phyloP scores from a whole-genome alignment of 2,329 filamentous ascomycete genomes.

The Sarocladium strictum region DNA sequence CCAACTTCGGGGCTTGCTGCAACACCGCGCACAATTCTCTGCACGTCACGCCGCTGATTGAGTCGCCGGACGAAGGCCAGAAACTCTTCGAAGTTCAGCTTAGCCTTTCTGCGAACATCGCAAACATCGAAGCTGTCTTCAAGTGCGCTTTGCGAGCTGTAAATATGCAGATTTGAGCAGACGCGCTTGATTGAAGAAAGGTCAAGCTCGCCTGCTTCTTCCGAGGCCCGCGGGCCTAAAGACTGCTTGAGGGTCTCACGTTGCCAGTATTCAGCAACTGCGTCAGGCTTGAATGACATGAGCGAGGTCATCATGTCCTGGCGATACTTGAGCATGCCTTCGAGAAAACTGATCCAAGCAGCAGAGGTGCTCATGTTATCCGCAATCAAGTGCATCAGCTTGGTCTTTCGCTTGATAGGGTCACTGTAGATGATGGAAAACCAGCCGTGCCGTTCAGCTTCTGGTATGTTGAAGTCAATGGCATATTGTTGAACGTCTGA shows the following conservation, averaged over 20 bases:
- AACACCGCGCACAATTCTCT: slow-evolving; percentile 61
- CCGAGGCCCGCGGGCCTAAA: slow-evolving; percentile 40
- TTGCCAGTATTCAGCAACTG: slow-evolving; percentile 79
- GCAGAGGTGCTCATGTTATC: slow-evolving; percentile 65
- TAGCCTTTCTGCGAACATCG: slow-evolving; percentile 57
- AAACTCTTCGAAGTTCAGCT: slow-evolving; percentile 75
- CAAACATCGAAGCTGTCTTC: slow-evolving; percentile 68
- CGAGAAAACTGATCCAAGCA: slow-evolving; percentile 78
- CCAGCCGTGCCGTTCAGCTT: slow-evolving; percentile 65
- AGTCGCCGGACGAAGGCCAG: slow-evolving; percentile 75
- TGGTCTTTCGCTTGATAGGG: slow-evolving; percentile 67
- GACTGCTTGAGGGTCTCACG: slow-evolving; percentile 71
- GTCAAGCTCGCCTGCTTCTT: slow-evolving; percentile 66
- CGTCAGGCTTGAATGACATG: slow-evolving; percentile 77
- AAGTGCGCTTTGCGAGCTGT: slow-evolving; percentile 71
- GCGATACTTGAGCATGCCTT: slow-evolving; percentile 77
- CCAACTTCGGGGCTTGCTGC: slow-evolving; percentile 53
- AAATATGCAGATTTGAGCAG: slow-evolving; percentile 87
- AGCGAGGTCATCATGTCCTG: slow-evolving; percentile 87
- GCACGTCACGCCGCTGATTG: slow-evolving; percentile 79
- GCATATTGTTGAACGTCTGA: slow-evolving; percentile 84
- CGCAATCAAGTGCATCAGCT: slow-evolving; percentile 83
- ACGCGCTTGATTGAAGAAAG: slow-evolving; percentile 74
- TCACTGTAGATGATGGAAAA: slow-evolving; percentile 87
- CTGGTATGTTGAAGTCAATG: slow-evolving; percentile 69